These are phyloP conservation scores for Byssochlamys sp. DNA, from an alignment of 2,329 filamentous ascomycete species.

Conservation along the genomic window DNA sequence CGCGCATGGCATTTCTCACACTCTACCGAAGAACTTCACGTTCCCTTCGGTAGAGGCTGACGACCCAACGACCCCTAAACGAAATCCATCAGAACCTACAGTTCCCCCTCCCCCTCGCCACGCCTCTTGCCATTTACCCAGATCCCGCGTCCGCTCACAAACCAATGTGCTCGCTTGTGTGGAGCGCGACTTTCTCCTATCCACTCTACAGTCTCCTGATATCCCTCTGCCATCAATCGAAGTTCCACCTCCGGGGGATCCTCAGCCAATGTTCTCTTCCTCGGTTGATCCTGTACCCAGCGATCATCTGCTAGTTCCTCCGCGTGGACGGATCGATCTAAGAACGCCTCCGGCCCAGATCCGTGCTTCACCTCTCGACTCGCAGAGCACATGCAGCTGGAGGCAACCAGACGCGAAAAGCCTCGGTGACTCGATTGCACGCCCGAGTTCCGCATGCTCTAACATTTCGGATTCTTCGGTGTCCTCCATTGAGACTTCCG, in stretches of 20 bases:
- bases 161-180: conserved; percentile 26
- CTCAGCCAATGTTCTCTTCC: conserved; percentile 16
- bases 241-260: conserved; percentile 21
- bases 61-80: conserved; percentile 36
- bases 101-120: conserved; percentile 38
- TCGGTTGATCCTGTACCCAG: conserved; percentile 17
- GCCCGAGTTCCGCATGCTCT: conserved; percentile 50
- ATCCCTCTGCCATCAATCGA: conserved; percentile 37
- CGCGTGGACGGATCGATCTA: conserved; percentile 27
- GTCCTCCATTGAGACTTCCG: conserved; percentile 49
- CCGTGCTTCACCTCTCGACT: conserved; percentile 25
- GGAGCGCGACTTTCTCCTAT: conserved; percentile 26
- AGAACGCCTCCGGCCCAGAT: conserved; percentile 40
- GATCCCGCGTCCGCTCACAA: conserved; percentile 29
- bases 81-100: conserved; percentile 27
- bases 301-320: conserved; percentile 31
- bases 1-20: conserved; percentile 34
- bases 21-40: conserved; percentile 40
- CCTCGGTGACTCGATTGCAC: conserved; percentile 38
- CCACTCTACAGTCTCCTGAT: conserved; percentile 25
- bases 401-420: conserved; percentile 21
- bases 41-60: conserved; percentile 26
- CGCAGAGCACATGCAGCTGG: conserved; percentile 20
- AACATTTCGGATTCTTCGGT: conserved; percentile 53
- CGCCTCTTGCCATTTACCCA: conserved; percentile 32